phyloP scores from a whole-genome alignment of 768 basidiomycete genomes.

The Kwoniella pini region DNA sequence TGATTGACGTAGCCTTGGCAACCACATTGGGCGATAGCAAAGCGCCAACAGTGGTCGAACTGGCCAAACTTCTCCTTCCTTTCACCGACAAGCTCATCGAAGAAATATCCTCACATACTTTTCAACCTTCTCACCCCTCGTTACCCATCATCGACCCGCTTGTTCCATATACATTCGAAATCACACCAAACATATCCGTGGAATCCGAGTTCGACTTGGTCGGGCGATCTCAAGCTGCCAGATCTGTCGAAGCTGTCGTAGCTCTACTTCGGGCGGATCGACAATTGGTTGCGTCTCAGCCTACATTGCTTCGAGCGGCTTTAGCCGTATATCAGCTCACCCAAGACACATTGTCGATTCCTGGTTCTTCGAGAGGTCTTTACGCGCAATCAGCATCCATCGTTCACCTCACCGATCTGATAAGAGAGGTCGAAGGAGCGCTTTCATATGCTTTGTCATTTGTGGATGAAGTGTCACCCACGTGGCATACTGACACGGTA shows the following conservation, averaged over 20 bases:
- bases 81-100: not conserved
- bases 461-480: constrained; percentile 18
- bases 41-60: constrained; percentile 8
- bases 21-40: constrained; percentile 6
- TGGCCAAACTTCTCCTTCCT: constrained; percentile 23
- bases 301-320: constrained; percentile 72
- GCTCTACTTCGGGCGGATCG: constrained; percentile 64
- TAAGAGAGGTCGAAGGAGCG: constrained; percentile 33
- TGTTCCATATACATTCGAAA: constrained; percentile 24
- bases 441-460: constrained; percentile 35
- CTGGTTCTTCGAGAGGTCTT: constrained; percentile 59
- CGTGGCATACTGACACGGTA: constrained; percentile 26
- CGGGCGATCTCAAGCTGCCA: constrained; percentile 68
- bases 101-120: constrained; percentile 10
- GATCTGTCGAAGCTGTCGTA: constrained; percentile 64
- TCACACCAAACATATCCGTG: constrained; percentile 16
- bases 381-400: constrained; percentile 59
- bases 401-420: constrained; percentile 55
- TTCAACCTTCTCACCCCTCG: constrained; percentile 17
- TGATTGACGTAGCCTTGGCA: constrained; percentile 40
- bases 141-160: constrained; percentile 40
- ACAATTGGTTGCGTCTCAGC: constrained; percentile 61
- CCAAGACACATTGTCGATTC: constrained; percentile 64
- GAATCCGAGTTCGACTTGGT: constrained; percentile 55
- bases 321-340: constrained; percentile 66